Conservation (phyloP, 225 moss, liverwort and hornwort genomes). For the Pseudoscleropodium purum region DNA sequence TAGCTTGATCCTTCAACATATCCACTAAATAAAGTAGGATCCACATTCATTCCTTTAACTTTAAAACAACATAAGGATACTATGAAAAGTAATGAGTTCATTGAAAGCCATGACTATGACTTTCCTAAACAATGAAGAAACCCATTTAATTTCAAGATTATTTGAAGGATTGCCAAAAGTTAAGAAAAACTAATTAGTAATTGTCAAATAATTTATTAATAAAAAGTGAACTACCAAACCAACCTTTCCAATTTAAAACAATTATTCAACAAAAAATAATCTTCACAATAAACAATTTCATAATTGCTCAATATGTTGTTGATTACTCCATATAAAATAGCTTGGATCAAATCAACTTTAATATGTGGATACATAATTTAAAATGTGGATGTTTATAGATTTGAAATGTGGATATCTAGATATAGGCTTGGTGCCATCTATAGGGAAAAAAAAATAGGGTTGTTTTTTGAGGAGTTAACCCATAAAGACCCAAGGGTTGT, state of each 20-base stretch:
- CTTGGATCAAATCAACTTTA: neutral
- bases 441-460: neutral
- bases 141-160: neutral
- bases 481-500: no score
- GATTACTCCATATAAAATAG: neutral
- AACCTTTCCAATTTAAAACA: neutral
- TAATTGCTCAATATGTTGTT: neutral
- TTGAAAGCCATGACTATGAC: neutral
- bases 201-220: no score
- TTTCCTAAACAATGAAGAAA: neutral
- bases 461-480: neutral
- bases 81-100: neutral
- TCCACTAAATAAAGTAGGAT: neutral
- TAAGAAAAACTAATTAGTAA: no score
- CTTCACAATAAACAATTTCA: neutral
- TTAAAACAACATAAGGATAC: neutral
- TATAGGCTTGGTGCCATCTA: no score
- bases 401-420: neutral
- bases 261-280: neutral
- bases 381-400: neutral
- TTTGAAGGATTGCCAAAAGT: neutral
- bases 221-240: neutral
- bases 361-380: neutral
- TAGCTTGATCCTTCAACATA: neutral
- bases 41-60: neutral